phyloP scores from a whole-genome alignment of 2,329 filamentous ascomycete species.

The Knufia fluminis region DNA sequence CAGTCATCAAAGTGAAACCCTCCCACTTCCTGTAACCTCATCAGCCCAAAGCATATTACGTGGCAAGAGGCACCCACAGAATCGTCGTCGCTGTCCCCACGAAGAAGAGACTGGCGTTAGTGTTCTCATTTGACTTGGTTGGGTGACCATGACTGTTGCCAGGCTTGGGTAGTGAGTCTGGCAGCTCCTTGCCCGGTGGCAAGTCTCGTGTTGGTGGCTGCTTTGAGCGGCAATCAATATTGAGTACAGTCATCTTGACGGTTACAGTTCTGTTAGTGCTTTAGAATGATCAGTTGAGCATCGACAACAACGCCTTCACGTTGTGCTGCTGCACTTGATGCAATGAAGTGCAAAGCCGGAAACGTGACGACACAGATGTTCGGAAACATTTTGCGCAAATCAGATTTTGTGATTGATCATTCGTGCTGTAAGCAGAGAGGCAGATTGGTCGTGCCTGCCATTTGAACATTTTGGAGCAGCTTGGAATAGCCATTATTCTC shows the following conservation, averaged over 20 bases:
- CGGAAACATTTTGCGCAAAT: too few species aligned
- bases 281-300: neutral
- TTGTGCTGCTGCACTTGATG: too few species aligned
- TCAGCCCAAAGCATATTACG: too few species aligned
- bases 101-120: constrained; percentile 32
- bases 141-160: constrained; percentile 39
- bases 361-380: too few species aligned
- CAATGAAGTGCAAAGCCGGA: too few species aligned
- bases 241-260: constrained; percentile 31
- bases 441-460: too few species aligned
- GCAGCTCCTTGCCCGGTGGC: constrained; percentile 19
- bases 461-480: too few species aligned
- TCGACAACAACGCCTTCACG: too few species aligned
- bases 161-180: constrained; percentile 33
- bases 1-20: constrained; percentile 33
- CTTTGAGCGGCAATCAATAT: constrained; percentile 31
- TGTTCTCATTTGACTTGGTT: constrained; percentile 23
- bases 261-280: neutral
- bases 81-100: constrained; percentile 34
- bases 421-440: too few species aligned
- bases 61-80: constrained; percentile 21
- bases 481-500: too few species aligned
- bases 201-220: constrained; percentile 34
- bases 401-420: too few species aligned
- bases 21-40: constrained; percentile 24